These are phyloP conservation scores for Gossypium ekmanianum DNA, from an alignment of 345 rosid genomes.

Conservation along the genomic window DNA sequence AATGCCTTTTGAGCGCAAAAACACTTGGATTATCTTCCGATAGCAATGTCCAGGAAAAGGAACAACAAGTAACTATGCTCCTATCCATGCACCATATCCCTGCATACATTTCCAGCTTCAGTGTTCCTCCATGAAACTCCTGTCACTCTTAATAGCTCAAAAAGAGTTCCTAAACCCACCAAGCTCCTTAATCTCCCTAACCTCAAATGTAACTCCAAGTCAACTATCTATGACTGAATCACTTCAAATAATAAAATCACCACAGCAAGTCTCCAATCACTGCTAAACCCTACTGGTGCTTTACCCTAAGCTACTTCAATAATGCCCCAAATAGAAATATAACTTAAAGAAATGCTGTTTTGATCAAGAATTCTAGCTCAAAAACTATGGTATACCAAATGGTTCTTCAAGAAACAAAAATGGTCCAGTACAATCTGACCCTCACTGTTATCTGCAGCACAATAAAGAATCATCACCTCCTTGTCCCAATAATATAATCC, in stretches of 20 bases:
- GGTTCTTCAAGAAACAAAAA: slow-evolving; percentile 31
- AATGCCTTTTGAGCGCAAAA: slow-evolving; percentile 27
- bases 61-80: slow-evolving; percentile 49
- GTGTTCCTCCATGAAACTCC: slow-evolving; percentile 28
- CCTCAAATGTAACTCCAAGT: slow-evolving; percentile 17
- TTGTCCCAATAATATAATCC: slow-evolving; percentile 23
- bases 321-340: slow-evolving; percentile 13
- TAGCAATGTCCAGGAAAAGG: slow-evolving; percentile 45
- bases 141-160: slow-evolving; percentile 16
- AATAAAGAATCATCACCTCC: slow-evolving; percentile 34
- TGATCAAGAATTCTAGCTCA: slow-evolving; percentile 11
- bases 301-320: slow-evolving; percentile 18
- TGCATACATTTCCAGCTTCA: slow-evolving; percentile 51
- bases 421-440: slow-evolving; percentile 26
- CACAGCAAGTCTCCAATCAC: slow-evolving; percentile 10
- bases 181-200: slow-evolving; percentile 11
- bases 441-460: slow-evolving; percentile 23
- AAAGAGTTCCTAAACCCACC: slow-evolving; percentile 15
- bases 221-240: slow-evolving; percentile 18
- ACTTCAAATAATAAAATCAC: slow-evolving; percentile 15
- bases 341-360: slow-evolving; percentile 14
- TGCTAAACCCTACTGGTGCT: slow-evolving; percentile 9
- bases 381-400: slow-evolving; percentile 32
- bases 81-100: slow-evolving; percentile 68
- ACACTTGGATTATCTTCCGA: slow-evolving; percentile 36